Percentiles rank a stretch among this genome's conserved stretches.
These are phyloP conservation scores for Xylaria curta DNA, from an alignment of 495 filamentous ascomycete genomes.

Conservation along the genomic window DNA sequence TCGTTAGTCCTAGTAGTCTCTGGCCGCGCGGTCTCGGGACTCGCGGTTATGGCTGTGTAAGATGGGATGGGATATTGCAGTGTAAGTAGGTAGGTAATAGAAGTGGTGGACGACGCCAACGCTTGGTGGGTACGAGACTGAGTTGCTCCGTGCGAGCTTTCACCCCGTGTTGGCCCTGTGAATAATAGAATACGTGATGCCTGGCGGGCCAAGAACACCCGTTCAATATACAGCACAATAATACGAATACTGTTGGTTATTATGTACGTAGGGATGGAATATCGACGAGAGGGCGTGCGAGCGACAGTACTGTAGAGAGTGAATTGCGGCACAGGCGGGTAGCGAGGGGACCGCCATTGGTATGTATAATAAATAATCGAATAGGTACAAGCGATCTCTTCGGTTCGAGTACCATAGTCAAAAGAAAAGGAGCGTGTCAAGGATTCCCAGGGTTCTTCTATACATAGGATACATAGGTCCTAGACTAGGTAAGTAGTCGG, in stretches of 20 bases:
- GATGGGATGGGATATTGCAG: not conserved
- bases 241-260: not conserved
- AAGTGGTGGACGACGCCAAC: constrained; percentile 17
- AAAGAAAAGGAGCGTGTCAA: not conserved
- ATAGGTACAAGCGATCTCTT: not conserved
- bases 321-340: constrained; percentile 19
- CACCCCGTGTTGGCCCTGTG: not conserved
- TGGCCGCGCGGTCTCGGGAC: constrained; percentile 19
- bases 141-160: constrained; percentile 7
- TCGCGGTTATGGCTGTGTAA: constrained; percentile 2
- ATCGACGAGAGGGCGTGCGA: not conserved
- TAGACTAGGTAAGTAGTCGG: not conserved
- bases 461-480: not conserved
- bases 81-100: not conserved
- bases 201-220: not conserved
- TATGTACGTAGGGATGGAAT: not conserved
- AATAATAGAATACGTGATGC: not conserved
- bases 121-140: constrained; percentile 9
- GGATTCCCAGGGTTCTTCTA: constrained; percentile 6
- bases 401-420: not conserved
- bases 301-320: not conserved
- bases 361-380: constrained; percentile 2
- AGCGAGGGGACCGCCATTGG: constrained; percentile 7
- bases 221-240: not conserved
- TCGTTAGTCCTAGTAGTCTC: not conserved